Percentiles rank a stretch among this genome's conserved stretches.
Evolutionary conservation across 139 green algal species (phyloP).

Genomic region (Pleodorina starrii): DNA sequence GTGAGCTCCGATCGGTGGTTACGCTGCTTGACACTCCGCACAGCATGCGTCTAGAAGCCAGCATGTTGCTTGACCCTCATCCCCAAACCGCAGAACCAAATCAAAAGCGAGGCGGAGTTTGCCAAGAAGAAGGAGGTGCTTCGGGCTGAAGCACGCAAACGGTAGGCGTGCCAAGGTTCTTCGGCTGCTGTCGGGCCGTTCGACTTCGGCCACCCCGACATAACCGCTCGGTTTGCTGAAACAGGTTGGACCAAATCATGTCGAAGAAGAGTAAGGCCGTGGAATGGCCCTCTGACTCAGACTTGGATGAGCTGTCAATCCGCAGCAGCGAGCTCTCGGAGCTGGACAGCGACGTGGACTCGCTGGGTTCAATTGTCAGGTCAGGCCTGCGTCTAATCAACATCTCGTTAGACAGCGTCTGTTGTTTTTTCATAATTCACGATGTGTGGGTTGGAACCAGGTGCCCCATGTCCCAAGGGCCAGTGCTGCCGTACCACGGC

Average conservation of each 20-base stretch:
- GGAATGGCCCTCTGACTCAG: slow-evolving; percentile 53
- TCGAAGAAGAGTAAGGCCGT: slow-evolving; percentile 52
- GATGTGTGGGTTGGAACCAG: too few relatives aligned
- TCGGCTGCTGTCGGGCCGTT: too few relatives aligned
- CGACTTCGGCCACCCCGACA: too few relatives aligned
- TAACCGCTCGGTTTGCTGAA: neutral
- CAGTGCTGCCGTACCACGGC: too few relatives aligned
- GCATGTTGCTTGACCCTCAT: too few relatives aligned
- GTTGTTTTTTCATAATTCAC: too few relatives aligned
- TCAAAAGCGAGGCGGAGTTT: slow-evolving; percentile 60
- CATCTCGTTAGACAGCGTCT: too few relatives aligned
- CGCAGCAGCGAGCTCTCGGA: slow-evolving; percentile 67
- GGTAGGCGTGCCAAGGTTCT: too few relatives aligned
- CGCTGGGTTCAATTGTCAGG: slow-evolving; percentile 54
- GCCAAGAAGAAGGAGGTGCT: slow-evolving; percentile 58
- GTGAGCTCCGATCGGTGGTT: neutral
- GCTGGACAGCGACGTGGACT: slow-evolving; percentile 71
- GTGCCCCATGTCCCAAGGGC: too few relatives aligned
- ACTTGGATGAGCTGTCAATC: slow-evolving; percentile 61
- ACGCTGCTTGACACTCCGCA: too few relatives aligned
- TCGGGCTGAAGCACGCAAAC: slow-evolving; percentile 46
- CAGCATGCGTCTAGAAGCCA: too few relatives aligned
- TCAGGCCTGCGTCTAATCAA: too few relatives aligned
- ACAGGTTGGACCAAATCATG: slow-evolving; percentile 57
- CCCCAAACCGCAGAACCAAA: slow-evolving; percentile 50